A percentile compares a stretch with the other conserved stretches of the same genome.
phyloP scores from a whole-genome alignment of 495 filamentous ascomycete genomes.

The Penicillium silybi region DNA sequence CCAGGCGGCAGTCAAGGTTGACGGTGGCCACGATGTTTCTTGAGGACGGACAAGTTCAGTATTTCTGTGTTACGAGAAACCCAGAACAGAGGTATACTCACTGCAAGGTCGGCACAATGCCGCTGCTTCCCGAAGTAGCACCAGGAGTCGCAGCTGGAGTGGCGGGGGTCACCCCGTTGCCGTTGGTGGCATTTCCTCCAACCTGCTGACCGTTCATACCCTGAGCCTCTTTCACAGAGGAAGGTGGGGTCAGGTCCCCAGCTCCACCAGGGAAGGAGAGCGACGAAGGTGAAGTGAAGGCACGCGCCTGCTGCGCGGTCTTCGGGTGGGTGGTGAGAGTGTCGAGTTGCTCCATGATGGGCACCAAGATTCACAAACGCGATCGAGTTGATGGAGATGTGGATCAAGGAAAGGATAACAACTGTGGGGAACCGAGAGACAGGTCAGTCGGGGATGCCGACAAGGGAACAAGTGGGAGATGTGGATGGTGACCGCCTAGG shows the following conservation, averaged over 20 bases:
- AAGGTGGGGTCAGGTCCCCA: constrained; percentile 75
- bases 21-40: constrained; percentile 99
- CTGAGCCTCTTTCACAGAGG: constrained; percentile 58
- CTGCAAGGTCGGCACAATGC: constrained; percentile 97
- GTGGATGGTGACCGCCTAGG: background rate
- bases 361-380: constrained; percentile 4
- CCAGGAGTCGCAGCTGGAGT: constrained; percentile 87
- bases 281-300: constrained; percentile 83
- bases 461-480: background rate
- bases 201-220: constrained; percentile 53
- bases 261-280: constrained; percentile 86
- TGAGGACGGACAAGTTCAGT: constrained; percentile 60
- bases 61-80: constrained; percentile 39
- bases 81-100: constrained; percentile 59
- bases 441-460: background rate
- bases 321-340: constrained; percentile 84
- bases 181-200: constrained; percentile 58
- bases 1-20: constrained; percentile 96
- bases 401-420: constrained; percentile 11
- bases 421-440: background rate
- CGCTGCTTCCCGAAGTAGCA: constrained; percentile 86
- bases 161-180: constrained; percentile 87
- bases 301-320: constrained; percentile 83
- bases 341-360: constrained; percentile 60
- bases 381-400: constrained; percentile 13